Percentiles rank a stretch among this genome's conserved stretches.
phyloP scores from a whole-genome alignment of 345 rosid genomes.

The Hibiscus trionum region DNA sequence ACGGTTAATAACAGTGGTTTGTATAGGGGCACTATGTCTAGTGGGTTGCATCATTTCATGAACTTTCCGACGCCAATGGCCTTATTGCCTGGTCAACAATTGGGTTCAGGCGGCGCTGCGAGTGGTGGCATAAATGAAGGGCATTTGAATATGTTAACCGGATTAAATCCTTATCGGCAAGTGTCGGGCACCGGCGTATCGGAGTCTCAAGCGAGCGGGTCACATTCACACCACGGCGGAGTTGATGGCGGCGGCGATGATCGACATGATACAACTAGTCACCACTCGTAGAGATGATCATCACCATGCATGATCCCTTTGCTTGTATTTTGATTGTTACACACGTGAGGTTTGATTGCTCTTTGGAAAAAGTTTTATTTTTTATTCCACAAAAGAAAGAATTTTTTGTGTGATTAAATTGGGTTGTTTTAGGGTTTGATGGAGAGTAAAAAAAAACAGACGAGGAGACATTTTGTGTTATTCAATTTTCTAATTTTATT shows the following conservation, averaged over 20 bases:
- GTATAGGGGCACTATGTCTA: slow-evolving; percentile 68
- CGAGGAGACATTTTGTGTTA: neutral
- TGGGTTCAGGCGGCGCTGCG: slow-evolving; percentile 37
- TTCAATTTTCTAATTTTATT: too few species aligned
- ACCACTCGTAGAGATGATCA: slow-evolving; percentile 31
- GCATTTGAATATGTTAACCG: slow-evolving; percentile 66
- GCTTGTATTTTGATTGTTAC: slow-evolving; percentile 47
- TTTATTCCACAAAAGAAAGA: neutral
- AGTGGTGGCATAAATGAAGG: slow-evolving; percentile 40
- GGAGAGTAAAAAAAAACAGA: too few species aligned
- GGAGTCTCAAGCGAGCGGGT: slow-evolving; percentile 76
- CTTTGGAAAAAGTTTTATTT: slow-evolving; percentile 9
- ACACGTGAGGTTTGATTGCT: slow-evolving; percentile 66
- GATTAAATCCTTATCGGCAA: slow-evolving; percentile 56
- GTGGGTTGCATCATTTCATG: slow-evolving; percentile 95
- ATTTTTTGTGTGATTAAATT: neutral
- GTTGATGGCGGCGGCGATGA: slow-evolving; percentile 42
- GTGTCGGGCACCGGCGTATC: slow-evolving; percentile 28
- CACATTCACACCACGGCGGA: slow-evolving; percentile 47
- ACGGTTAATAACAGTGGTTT: slow-evolving; percentile 55
- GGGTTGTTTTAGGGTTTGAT: neutral
- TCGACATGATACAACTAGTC: slow-evolving; percentile 50
- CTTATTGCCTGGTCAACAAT: slow-evolving; percentile 64
- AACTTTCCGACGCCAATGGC: slow-evolving; percentile 86
- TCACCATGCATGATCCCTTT: slow-evolving; percentile 11